Evolutionary conservation across 495 filamentous ascomycete species (phyloP).

Genomic region (Letharia columbiana): DNA sequence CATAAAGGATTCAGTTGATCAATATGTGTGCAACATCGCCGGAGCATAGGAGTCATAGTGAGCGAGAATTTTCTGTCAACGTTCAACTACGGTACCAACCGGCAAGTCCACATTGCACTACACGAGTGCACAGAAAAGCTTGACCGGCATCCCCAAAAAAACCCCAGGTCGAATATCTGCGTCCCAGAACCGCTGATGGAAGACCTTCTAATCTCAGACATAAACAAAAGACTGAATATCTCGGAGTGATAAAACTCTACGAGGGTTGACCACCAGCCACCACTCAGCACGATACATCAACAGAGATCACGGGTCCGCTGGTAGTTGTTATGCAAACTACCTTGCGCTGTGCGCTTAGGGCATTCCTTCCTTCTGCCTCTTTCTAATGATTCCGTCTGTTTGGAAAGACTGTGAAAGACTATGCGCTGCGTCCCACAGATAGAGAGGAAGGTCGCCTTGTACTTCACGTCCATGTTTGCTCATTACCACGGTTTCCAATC

Average conservation of each 20-base stretch:
- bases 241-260: neutral
- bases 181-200: neutral
- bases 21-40: neutral
- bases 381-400: neutral
- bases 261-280: neutral
- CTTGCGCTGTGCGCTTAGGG: neutral
- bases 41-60: neutral
- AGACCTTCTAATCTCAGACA: neutral
- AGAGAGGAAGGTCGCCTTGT: neutral
- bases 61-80: neutral
- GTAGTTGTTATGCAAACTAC: neutral
- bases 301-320: neutral
- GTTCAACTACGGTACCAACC: neutral
- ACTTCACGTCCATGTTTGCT: neutral
- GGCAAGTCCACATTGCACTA: neutral
- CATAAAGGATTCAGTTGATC: neutral
- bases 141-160: neutral
- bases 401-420: neutral
- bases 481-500: neutral
- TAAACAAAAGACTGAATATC: neutral
- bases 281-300: neutral
- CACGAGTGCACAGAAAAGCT: neutral
- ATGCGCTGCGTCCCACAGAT: neutral
- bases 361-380: neutral
- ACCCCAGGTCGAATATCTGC: neutral